These are phyloP conservation scores for Wickerhamiella spandovensis DNA, from an alignment of 805 yeast species.

Conservation along the genomic window DNA sequence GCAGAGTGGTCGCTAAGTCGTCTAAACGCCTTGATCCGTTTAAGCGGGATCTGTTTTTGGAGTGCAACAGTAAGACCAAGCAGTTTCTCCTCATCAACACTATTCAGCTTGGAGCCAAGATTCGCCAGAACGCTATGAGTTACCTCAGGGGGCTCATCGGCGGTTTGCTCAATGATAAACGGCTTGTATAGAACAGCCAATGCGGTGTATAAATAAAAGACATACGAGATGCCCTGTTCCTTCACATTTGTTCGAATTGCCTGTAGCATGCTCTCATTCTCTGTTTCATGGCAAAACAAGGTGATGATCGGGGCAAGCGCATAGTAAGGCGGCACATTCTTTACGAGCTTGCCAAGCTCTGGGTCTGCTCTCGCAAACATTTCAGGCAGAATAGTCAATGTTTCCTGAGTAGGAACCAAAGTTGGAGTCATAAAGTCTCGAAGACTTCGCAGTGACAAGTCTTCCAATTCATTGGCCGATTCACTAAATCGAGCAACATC, in stretches of 20 bases:
- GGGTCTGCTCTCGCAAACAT: constrained; percentile 39
- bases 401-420: constrained; percentile 51
- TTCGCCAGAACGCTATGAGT: constrained; percentile 30
- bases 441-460: constrained; percentile 37
- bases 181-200: constrained; percentile 21
- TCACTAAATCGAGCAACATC: constrained; percentile 59
- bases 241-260: constrained; percentile 59
- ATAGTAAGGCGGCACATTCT: constrained; percentile 43
- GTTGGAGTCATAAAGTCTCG: constrained; percentile 78
- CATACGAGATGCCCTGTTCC: constrained; percentile 38
- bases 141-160: constrained; percentile 27
- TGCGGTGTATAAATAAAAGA: constrained; percentile 46
- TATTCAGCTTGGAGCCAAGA: constrained; percentile 14
- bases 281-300: constrained; percentile 58
- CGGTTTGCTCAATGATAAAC: constrained; percentile 24
- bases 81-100: constrained; percentile 9
- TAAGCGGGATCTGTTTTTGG: constrained; percentile 14
- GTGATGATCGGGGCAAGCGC: constrained; percentile 71
- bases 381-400: constrained; percentile 52
- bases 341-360: constrained; percentile 25
- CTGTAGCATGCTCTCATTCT: constrained; percentile 35
- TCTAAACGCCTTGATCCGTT: constrained; percentile 14
- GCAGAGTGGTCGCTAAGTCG: constrained; percentile 24
- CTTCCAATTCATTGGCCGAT: constrained; percentile 19
- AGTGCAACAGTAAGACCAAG: constrained; percentile 13